Base-by-base conservation (phyloP, 2,329 filamentous ascomycete species). In the Teratosphaeria zuluensis region DNA sequence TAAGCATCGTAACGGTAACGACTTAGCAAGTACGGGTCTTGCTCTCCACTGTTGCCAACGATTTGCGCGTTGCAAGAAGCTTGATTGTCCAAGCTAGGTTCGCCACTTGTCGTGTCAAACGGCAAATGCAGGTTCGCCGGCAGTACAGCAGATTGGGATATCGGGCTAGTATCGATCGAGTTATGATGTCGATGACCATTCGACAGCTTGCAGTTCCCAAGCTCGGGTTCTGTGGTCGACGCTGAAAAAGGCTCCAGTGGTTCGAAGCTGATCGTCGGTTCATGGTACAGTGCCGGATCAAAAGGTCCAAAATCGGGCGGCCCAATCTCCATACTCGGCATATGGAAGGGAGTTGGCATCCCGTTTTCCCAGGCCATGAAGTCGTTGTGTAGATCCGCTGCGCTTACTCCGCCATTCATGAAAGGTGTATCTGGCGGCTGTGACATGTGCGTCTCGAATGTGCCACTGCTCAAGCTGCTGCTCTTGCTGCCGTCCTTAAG, bases 1-100 rank as follows among this genome's bases (percentile, higher is more conserved):
- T 71, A 64, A 52, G 67, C 65, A 57, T 70, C 69, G 56, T 68
- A 72, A 30, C 66, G 64, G 59, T 70, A 72, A 21, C 64, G 69
- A 9, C 69, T 65, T 30, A 72, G 63, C 8, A 72, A 60, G 55
- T 68, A 70, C 5, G 70, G 70, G 53, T 72, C 70, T 1, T 58
- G 56, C 54, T 72, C 70, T 42, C 70, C 70, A 42, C 70, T 70
- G 46, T 68, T 61, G 9, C 70, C 70, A 24, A 72, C 66, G 19
- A 72, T 63, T 51, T 71, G 70, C 2, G 68, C 63, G 62, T 70
- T 70, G 42, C 66, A 70, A 1, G 65, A 66, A 24, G 64, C 59
- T 56, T 71, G 69, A 8, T 65, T 63, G 61, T 72, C 69, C 28
- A 71, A 62, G 2, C 68, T 70, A 2, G 67, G 67, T 56, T 72